These are phyloP conservation scores for Candida suzukii DNA, from an alignment of 805 yeast genomes.

Conservation along the genomic window DNA sequence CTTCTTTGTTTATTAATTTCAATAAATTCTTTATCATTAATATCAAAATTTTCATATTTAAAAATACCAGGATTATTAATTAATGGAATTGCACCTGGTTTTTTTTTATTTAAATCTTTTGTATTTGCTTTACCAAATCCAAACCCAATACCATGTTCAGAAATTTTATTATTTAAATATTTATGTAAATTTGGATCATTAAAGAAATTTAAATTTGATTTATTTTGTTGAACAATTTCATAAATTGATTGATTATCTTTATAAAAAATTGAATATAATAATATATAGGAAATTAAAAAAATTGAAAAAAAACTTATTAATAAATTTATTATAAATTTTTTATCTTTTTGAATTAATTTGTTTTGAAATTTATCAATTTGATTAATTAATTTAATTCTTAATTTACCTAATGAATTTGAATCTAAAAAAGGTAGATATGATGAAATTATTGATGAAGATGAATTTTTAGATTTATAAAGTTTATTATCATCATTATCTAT, in stretches of 20 bases:
- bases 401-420: neutral
- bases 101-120: slow-evolving; percentile 6
- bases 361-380: slow-evolving; percentile 1
- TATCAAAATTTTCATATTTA: slow-evolving; percentile 4
- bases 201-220: neutral
- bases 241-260: neutral
- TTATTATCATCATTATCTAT: slow-evolving; percentile 2
- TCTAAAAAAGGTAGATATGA: neutral
- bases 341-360: slow-evolving; percentile 8
- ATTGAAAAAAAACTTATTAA: neutral
- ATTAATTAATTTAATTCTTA: neutral
- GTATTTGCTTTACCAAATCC: slow-evolving; percentile 7
- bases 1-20: neutral
- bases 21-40: too few relatives aligned
- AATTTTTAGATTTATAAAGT: neutral
- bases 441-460: neutral
- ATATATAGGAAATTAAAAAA: neutral
- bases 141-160: slow-evolving; percentile 17
- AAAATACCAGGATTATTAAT: slow-evolving; percentile 21
- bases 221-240: neutral
- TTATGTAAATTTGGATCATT: slow-evolving; percentile 12
- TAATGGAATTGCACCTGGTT: slow-evolving; percentile 22
- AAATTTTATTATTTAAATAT: slow-evolving; percentile 15
- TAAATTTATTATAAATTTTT: neutral
- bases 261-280: neutral